Base-by-base conservation (phyloP, 768 basidiomycete species). In the Pluteus cervinus region DNA sequence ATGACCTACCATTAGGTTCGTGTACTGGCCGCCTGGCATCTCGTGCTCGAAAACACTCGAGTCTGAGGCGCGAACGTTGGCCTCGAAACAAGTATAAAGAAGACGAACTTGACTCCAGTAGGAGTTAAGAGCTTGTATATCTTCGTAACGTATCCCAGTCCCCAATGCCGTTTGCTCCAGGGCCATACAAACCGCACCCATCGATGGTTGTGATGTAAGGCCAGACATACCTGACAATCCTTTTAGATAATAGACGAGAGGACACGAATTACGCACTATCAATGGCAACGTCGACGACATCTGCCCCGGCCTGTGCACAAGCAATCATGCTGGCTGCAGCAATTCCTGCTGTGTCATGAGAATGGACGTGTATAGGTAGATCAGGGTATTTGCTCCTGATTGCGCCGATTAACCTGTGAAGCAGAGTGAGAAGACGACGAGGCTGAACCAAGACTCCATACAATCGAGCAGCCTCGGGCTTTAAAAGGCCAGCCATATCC, bases 261-360 rank as follows among this genome's bases (percentile, higher is more conserved):
- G 20, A 12, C 31, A 12, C 20, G 23, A 28, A 38, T 28, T 9
- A 60, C 89, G 56, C 47, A 91, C 92, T 94, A 63, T 99, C 96
- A 54, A 99, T 98, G 28, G 96, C 96, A 37, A 98, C 91, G 51
- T 99, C 96, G 32, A 99, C 82, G 10, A 99, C 81, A 57, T 99
- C 96, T 30, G 96, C 96, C 47, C 96, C 96, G n/a, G 96, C 96
- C 7, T 84, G 82, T 3, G 96, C 96, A 16, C 78, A 79, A 4
- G 96, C 96, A 43, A 99, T 63, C 96, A 98, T 98, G 53, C 86
- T 91, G n/a, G 94, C 90, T 33, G 89, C 72, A 20, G 96, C 88
- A 52, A 99, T 98, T 63, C 96, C 96, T 36, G 96, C 96, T 20
- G 96, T 99, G 62, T 99, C 96, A 62, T 99, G 96, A 9, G 96